These are phyloP conservation scores for Lentinus brumalis DNA, from an alignment of 768 basidiomycete species.

Conservation along the genomic window DNA sequence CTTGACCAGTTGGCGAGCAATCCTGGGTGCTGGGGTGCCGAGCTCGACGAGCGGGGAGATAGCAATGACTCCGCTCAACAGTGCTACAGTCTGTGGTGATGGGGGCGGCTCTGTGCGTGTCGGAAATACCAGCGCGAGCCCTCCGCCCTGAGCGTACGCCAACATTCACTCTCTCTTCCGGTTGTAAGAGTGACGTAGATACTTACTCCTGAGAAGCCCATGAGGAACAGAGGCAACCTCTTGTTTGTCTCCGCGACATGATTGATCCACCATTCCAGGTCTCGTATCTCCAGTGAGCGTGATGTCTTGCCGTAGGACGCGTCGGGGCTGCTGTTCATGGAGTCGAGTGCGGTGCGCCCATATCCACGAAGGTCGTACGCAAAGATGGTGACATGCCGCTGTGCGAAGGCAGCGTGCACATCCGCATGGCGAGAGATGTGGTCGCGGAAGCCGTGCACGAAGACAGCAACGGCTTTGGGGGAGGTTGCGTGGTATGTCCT, in stretches of 20 bases:
- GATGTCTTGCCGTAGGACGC: slow-evolving; percentile 66
- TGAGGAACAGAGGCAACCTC: slow-evolving; percentile 59
- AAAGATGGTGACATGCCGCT: slow-evolving; percentile 60
- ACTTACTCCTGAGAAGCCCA: slow-evolving; percentile 75
- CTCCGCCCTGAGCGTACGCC: slow-evolving; percentile 56
- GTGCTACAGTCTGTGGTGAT: slow-evolving; percentile 36
- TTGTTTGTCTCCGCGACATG: slow-evolving; percentile 46
- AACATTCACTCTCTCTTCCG: background rate
- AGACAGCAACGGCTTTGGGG: slow-evolving; percentile 58
- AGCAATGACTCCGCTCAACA: slow-evolving; percentile 62
- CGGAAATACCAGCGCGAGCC: slow-evolving; percentile 57
- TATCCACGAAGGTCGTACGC: slow-evolving; percentile 78
- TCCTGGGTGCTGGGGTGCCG: slow-evolving; percentile 48
- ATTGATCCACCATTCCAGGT: slow-evolving; percentile 66
- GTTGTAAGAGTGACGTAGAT: background rate
- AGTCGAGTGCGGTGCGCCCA: slow-evolving; percentile 67
- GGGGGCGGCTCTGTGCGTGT: slow-evolving; percentile 39
- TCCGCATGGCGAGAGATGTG: slow-evolving; percentile 68
- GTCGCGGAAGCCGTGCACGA: slow-evolving; percentile 75
- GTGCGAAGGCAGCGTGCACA: slow-evolving; percentile 56
- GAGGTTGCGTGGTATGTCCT: slow-evolving; percentile 51
- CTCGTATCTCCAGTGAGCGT: slow-evolving; percentile 58
- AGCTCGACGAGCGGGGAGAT: slow-evolving; percentile 66
- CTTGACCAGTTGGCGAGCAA: background rate
- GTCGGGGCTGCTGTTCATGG: slow-evolving; percentile 49